A percentile compares a stretch with the other conserved stretches of the same genome.
phyloP scores from a whole-genome alignment of 129 eudicot species.

The Calendula officinalis region DNA sequence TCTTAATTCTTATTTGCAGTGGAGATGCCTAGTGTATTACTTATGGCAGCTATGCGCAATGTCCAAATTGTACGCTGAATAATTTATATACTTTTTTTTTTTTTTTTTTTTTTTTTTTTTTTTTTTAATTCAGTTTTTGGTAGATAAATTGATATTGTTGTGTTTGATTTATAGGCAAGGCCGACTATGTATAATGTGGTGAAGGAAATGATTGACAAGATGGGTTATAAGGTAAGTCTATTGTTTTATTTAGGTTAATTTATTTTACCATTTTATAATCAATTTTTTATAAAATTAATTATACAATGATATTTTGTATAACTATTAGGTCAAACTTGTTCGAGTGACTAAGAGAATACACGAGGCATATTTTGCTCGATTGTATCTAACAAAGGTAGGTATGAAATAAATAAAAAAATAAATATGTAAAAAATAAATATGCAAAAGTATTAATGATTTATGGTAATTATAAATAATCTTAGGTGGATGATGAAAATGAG shows the following conservation, averaged over 20 bases:
- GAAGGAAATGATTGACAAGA: conserved; percentile 91
- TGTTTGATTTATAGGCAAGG: conserved; percentile 57
- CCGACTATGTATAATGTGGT: conserved; percentile 86
- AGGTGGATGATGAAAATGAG: conserved; percentile 74
- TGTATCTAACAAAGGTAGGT: conserved; percentile 71
- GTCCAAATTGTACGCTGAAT: conserved; percentile 66
- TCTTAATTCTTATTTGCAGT: conserved; percentile 39
- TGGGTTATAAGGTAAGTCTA: conserved; percentile 60
- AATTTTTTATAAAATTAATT: too few relatives aligned
- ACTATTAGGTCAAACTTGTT: conserved; percentile 55
- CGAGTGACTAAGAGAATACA: conserved; percentile 88
- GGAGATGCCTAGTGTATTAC: conserved; percentile 91
- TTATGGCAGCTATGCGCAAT: conserved; percentile 82
- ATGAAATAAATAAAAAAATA: too few relatives aligned
- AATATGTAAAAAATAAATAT: background rate
- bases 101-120: too few relatives aligned
- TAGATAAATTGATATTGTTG: conserved; percentile 1
- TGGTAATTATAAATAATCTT: conserved; percentile 19
- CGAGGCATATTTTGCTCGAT: conserved; percentile 82
- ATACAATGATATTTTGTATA: too few relatives aligned
- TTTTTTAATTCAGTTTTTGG: background rate
- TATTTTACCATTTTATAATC: too few relatives aligned
- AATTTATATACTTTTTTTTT: background rate
- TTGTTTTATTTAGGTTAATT: too few relatives aligned
- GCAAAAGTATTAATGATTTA: background rate